Percentiles rank a stretch among this genome's conserved stretches.
Evolutionary conservation across 148 eudicot species (phyloP).

Genomic region (Fagopyrum esculentum): DNA sequence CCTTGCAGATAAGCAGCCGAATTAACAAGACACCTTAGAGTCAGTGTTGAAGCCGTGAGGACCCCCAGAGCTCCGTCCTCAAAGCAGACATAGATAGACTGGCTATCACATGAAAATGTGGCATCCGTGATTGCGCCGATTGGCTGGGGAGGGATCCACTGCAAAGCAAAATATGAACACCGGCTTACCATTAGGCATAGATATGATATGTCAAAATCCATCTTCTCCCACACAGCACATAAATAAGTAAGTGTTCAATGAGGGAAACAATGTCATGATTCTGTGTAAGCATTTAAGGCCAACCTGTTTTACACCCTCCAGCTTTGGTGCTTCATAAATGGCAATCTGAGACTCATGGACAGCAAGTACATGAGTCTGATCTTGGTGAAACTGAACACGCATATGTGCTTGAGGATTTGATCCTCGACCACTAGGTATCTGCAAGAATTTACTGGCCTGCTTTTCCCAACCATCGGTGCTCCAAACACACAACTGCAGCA

Average conservation of each 20-base stretch:
- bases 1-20: constrained; percentile 44
- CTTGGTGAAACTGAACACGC: constrained; percentile 56
- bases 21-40: constrained; percentile 43
- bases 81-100: constrained; percentile 36
- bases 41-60: constrained; percentile 32
- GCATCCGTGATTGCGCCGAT: constrained; percentile 48
- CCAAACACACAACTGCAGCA: constrained; percentile 54
- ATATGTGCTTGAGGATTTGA: constrained; percentile 37
- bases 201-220: background rate
- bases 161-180: constrained; percentile 3
- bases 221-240: background rate
- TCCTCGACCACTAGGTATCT: constrained; percentile 35
- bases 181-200: background rate
- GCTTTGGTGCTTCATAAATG: constrained; percentile 45
- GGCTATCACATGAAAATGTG: constrained; percentile 59
- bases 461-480: constrained; percentile 56
- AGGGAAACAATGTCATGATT: background rate
- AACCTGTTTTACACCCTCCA: constrained; percentile 56
- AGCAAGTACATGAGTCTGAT: constrained; percentile 50
- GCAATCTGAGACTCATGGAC: constrained; percentile 64
- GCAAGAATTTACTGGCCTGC: constrained; percentile 36
- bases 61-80: constrained; percentile 42
- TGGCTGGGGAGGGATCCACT: constrained; percentile 45
- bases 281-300: background rate
- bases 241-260: background rate